Conservation (phyloP, 148 eudicot genomes). For the Dianthus caryophyllus region DNA sequence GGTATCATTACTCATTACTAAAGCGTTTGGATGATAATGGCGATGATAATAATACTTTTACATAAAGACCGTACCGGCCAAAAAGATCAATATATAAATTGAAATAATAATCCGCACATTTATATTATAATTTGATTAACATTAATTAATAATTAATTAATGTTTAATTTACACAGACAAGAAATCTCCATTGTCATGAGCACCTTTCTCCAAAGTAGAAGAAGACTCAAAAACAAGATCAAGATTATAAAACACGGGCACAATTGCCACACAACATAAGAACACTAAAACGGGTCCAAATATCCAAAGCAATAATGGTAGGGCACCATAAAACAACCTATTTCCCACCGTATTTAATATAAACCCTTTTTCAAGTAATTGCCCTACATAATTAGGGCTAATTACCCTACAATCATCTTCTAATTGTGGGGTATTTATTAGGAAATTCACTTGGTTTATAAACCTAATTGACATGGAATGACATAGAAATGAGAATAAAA, state of each 20-base stretch:
- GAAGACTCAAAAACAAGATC: slow-evolving; percentile 21
- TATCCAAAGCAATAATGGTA: slow-evolving; percentile 39
- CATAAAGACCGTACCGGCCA: too few relatives aligned
- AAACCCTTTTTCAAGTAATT: slow-evolving; percentile 33
- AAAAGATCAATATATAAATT: too few relatives aligned
- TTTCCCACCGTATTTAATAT: slow-evolving; percentile 30
- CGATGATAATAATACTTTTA: too few relatives aligned
- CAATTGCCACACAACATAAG: slow-evolving; percentile 26
- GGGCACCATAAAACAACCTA: slow-evolving; percentile 35
- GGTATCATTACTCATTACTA: too few relatives aligned
- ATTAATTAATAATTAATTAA: background rate
- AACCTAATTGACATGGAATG: slow-evolving; percentile 86
- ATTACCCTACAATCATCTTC: slow-evolving; percentile 14
- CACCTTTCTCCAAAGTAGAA: slow-evolving; percentile 16
- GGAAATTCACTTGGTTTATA: slow-evolving; percentile 75
- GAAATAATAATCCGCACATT: too few relatives aligned
- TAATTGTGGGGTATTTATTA: slow-evolving; percentile 27
- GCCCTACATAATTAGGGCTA: slow-evolving; percentile 23
- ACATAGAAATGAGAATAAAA: slow-evolving; percentile 74
- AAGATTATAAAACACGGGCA: slow-evolving; percentile 36
- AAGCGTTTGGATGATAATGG: too few relatives aligned
- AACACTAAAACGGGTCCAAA: slow-evolving; percentile 38
- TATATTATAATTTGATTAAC: background rate
- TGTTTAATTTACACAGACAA: too few relatives aligned
- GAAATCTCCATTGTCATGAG: slow-evolving; percentile 11